phyloP scores from a whole-genome alignment of 1,284 basidiomycete species.

The Fomitopsis palustris region DNA sequence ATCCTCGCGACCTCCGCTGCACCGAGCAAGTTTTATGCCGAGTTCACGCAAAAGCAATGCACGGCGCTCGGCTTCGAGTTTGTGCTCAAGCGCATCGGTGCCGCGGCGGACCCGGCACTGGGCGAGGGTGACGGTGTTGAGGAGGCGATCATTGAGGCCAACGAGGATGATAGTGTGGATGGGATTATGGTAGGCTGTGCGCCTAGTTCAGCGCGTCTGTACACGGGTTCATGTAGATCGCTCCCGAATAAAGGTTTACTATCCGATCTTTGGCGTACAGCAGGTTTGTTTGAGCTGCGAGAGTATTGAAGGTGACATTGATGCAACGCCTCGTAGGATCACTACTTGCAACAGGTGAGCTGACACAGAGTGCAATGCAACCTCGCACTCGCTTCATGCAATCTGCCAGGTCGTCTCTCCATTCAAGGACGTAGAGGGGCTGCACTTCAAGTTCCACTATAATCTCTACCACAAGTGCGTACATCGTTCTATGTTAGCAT shows the following conservation, averaged over 20 bases:
- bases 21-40: slow-evolving; percentile 89
- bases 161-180: slow-evolving; percentile 81
- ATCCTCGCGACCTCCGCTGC: slow-evolving; percentile 87
- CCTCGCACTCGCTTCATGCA: not conserved
- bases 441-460: slow-evolving; percentile 95
- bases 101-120: slow-evolving; percentile 48
- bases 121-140: slow-evolving; percentile 77
- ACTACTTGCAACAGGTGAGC: slow-evolving; percentile 87
- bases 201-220: slow-evolving; percentile 9
- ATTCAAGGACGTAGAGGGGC: slow-evolving; percentile 95
- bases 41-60: slow-evolving; percentile 93
- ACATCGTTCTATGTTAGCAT: not conserved
- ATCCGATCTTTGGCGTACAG: slow-evolving; percentile 84
- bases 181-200: slow-evolving; percentile 85
- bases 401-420: slow-evolving; percentile 80
- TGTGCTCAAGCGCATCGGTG: slow-evolving; percentile 71
- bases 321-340: slow-evolving; percentile 58
- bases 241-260: slow-evolving; percentile 71
- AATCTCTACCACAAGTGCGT: slow-evolving; percentile 94
- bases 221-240: slow-evolving; percentile 1
- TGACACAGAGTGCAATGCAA: too few species aligned
- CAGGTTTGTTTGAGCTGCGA: slow-evolving; percentile 50
- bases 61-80: slow-evolving; percentile 87
- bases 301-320: slow-evolving; percentile 9
- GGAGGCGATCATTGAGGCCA: slow-evolving; percentile 93